phyloP scores from a whole-genome alignment of 352 stramenopile genomes.

The Phytophthora aleatoria region DNA sequence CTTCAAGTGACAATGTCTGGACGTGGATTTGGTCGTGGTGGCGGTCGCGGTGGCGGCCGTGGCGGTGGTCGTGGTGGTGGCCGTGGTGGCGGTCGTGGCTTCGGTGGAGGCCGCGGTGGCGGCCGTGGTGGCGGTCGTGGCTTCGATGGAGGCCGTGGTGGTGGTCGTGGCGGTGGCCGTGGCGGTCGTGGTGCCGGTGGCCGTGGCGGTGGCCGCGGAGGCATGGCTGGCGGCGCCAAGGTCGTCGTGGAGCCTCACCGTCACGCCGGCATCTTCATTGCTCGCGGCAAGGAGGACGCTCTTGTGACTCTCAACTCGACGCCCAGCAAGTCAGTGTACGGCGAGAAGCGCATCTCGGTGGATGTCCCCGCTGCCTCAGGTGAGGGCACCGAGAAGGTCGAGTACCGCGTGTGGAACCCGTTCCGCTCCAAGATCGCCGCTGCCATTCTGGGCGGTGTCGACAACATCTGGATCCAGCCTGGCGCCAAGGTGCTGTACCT shows the following conservation, averaged over 20 bases:
- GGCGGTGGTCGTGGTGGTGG: conserved; percentile 49
- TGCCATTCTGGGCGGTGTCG: conserved; percentile 98
- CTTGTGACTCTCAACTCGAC: conserved; percentile 99
- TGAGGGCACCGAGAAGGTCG: conserved; percentile 95
- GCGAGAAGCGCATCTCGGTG: conserved; percentile 99
- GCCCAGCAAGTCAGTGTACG: conserved; percentile 99
- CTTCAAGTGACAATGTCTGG: conserved; percentile 47
- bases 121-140: conserved; percentile 54
- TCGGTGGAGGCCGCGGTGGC: conserved; percentile 42
- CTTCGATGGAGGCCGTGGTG: conserved; percentile 40
- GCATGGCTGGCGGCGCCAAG: conserved; percentile 96
- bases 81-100: conserved; percentile 31
- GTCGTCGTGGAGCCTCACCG: conserved; percentile 98
- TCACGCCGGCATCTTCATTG: conserved; percentile 99
- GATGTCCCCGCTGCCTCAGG: conserved; percentile 92
- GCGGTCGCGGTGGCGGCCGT: conserved; percentile 55
- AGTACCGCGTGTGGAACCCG: conserved; percentile 99
- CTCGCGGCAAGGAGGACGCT: conserved; percentile 98
- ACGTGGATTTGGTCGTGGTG: conserved; percentile 68
- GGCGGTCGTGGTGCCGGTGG: conserved; percentile 54
- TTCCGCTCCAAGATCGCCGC: conserved; percentile 99
- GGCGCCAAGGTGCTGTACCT: conserved; percentile 99
- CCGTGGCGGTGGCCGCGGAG: conserved; percentile 67
- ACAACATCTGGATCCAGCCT: conserved; percentile 99
- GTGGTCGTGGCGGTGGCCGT: conserved; percentile 49